Percentiles rank a stretch among this genome's conserved stretches.
These are phyloP conservation scores for Phycomyces blakesleeanus DNA, from an alignment of 192 early-diverging fungal species.

Conservation along the genomic window DNA sequence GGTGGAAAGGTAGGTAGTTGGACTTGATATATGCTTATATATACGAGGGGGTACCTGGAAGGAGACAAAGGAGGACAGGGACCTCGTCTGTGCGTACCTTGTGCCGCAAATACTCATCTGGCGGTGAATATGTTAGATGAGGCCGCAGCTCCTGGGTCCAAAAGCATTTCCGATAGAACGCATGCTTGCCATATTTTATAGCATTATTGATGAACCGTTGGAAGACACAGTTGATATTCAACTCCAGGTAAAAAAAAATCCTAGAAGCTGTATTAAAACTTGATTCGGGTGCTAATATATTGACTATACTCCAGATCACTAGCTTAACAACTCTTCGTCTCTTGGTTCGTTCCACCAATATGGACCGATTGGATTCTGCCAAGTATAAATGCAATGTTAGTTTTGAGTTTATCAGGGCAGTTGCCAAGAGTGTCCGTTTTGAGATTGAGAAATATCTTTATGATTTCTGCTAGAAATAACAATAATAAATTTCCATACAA, in stretches of 20 bases:
- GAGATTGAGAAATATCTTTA: constrained; percentile 81
- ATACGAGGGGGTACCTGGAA: too few relatives aligned
- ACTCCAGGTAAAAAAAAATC: constrained; percentile 40
- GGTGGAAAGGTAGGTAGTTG: constrained; percentile 34
- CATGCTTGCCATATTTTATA: constrained; percentile 96
- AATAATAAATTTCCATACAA: background rate
- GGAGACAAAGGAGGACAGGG: too few relatives aligned
- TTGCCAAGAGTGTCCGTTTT: constrained; percentile 79
- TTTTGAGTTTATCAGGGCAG: constrained; percentile 67
- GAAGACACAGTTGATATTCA: constrained; percentile 77
- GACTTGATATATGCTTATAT: background rate
- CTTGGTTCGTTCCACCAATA: constrained; percentile 63
- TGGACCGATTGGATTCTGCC: constrained; percentile 76
- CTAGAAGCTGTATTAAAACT: background rate
- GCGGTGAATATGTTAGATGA: constrained; percentile 25
- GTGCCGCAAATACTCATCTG: background rate
- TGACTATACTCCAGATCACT: constrained; percentile 58
- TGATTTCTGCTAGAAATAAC: constrained; percentile 41
- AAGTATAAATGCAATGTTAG: constrained; percentile 89
- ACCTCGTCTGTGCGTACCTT: too few relatives aligned
- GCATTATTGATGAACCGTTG: constrained; percentile 67
- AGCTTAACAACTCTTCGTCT: constrained; percentile 77
- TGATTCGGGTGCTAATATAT: too few relatives aligned
- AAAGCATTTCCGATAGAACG: constrained; percentile 93
- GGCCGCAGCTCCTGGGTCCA: constrained; percentile 89